Evolutionary conservation across 1,284 basidiomycete genomes (phyloP), one percentile per base, ranked within the genome.

Genomic region (Ceratobasidium papillatum): DNA sequence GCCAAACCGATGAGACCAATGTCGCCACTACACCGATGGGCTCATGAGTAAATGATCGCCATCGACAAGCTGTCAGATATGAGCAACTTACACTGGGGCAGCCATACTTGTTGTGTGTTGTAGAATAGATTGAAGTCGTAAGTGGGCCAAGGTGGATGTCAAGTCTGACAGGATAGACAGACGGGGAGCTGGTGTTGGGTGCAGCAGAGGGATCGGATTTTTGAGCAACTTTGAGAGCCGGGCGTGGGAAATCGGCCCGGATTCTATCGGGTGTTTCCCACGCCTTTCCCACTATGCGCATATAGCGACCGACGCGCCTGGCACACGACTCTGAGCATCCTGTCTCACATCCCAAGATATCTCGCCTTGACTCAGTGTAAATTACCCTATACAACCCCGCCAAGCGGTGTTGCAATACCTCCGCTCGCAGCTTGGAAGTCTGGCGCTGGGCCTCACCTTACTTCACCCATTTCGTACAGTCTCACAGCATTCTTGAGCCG

Each of bases 1-100:
- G 96, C 95, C 81, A 97, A 87, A 85, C 95, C 95, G 85, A 95
- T 95, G 84, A 95, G 92, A 82, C 93, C 94, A 85, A 95, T 95
- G 84, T 95, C 93, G 84, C 92, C 93, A 81, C 94, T 95, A 81
- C 49, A 47, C 27, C 56, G n/a, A 59, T n/a, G 56, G 14, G 14
- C 65, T 7, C 12, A 25, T 71, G 17, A 71, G 56, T 49, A 36
- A 71, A 34, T 12, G 43, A 49, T 36, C 14, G 25, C 27, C 5
- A 36, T 14, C 43, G n/a, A 63, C 38, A 32, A 8, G 7, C 25
- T 14, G n/a, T n/a, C n/a, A n/a, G 27, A 7, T 41, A n/a, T n/a
- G n/a, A n/a, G n/a, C n/a, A 38, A 71, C 68, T 49, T 61, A 71
- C 68, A 61, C 56, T 58, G 68, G 25, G 19, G 36, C 27, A 59